Base-by-base conservation (phyloP, 441 rosid species). In the Gossypium laxum region DNA sequence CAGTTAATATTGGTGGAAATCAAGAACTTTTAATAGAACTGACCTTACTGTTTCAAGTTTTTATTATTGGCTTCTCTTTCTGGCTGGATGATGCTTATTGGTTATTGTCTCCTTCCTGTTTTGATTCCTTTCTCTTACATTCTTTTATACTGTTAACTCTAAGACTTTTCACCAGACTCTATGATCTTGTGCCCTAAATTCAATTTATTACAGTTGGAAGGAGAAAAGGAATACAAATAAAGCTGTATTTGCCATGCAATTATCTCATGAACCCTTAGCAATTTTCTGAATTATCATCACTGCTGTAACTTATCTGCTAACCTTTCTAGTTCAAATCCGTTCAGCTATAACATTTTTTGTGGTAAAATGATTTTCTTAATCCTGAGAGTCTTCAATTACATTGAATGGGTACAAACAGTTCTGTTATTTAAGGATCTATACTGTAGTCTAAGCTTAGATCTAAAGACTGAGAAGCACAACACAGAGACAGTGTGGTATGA, bases 11-110 rank as follows among this genome's bases (percentile, higher is more conserved):
- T 65, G 58, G 64, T 66, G n/a, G 55, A n/a, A 24, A 64, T 64
- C 5, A 65, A 55, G 15, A 57, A 26, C 17, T 38, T 72, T 24
- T 24, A 28, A 21, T 8, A n/a, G 62, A 8, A 63, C 52, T 32
- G 63, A 24, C 61, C 70, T 21, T 52, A 61, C 67, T 28, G 72
- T 55, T 10, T 38, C 72, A 34, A 55, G 45, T 30, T 69, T 55
- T 34, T 69, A 4, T 5, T n/a, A 30, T 30, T 51, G 60, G n/a
- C 59, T 67, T 50, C 4, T 47, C 22, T 48, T 50, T 17, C 26
- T 8, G 58, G 14, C 45, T 8, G 15, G 70, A 67, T 50, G 45
- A 50, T 17, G 47, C 47, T 5, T 67, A 3, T 67, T 28, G 10
- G 8, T 11, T 45, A 19, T 5, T n/a, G 12, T 47, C 19, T 65